Base-by-base conservation (phyloP, 345 rosid species). In the Eucalyptus regnans region DNA sequence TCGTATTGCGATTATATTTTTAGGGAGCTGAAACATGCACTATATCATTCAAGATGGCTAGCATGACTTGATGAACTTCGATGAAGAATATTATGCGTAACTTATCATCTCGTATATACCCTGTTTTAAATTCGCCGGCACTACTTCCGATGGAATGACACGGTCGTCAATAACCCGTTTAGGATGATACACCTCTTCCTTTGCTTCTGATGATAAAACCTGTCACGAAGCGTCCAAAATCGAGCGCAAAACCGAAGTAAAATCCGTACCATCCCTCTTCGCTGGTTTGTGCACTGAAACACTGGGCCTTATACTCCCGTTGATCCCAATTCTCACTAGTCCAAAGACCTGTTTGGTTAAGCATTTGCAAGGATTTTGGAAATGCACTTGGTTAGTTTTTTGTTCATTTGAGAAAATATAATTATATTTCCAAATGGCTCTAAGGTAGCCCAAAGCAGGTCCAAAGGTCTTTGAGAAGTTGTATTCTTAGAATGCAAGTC, bases 391-490 rank as follows among this genome's bases (percentile, higher is more conserved):
- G 25, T 52, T 52, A 3, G 10, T 20, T 52, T 52, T 52, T 52
- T 52, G 58, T 4, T 52, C 25, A 18, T 18, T 18, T 7, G 4
- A 52, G 1, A 20, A 52, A 3, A 52, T 52, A 52, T 23, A 52
- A 20, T 52, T 52, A 20, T 2, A 52, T 52, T 5, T 52, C 25
- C 5, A 8, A 52, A 20, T 1, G 3, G 58, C 25, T 20, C 9
- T 52, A 52, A 7, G 10, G 10, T 52, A 3, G 25, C 58, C 10
- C 5, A 20, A 52, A 52, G 1, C 0, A 3, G 51, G 5, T 52
- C 1, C 0, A 10, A 5, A 52, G 0, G 3, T 52, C 25, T 52
- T 4, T 20, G 25, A 20, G 2, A 52, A 52, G 2, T 52, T 52
- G 4, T 5, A 52, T 20, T 20, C 9, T 7, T 0, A 5, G 5